Conservation (phyloP, 345 rosid genomes). For the Passiflora organensis region DNA sequence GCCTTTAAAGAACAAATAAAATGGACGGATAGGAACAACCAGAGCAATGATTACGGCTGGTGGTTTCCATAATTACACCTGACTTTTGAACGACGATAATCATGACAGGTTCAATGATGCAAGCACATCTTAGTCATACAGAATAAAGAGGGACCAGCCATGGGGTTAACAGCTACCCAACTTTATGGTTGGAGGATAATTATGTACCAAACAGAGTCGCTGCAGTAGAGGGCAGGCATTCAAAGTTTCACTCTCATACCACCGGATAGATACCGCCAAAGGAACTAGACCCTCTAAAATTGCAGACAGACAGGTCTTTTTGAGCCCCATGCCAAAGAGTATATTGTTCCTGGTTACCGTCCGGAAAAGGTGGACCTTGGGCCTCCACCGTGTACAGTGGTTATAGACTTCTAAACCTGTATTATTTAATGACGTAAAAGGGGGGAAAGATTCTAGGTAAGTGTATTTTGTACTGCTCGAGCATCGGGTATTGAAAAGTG, state of each 20-base stretch:
- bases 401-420: not conserved
- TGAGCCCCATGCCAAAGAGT: slow-evolving; percentile 11
- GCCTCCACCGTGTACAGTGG: too few species aligned
- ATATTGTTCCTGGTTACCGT: not conserved
- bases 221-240: not conserved
- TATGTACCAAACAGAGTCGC: not conserved
- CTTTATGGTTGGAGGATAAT: not conserved
- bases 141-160: not conserved
- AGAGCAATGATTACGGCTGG: slow-evolving; percentile 2
- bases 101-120: slow-evolving; percentile 1
- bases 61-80: not conserved
- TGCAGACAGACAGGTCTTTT: slow-evolving; percentile 3
- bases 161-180: slow-evolving; percentile 9
- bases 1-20: not conserved
- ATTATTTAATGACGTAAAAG: too few species aligned
- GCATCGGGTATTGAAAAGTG: too few species aligned
- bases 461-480: too few species aligned
- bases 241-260: not conserved
- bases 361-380: not conserved
- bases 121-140: not conserved
- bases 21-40: not conserved
- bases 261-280: too few species aligned
- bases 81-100: not conserved
- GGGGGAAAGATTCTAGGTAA: too few species aligned
- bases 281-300: not conserved